Base-by-base conservation (phyloP, 2,329 filamentous ascomycete genomes). In the Xylaria sp. region DNA sequence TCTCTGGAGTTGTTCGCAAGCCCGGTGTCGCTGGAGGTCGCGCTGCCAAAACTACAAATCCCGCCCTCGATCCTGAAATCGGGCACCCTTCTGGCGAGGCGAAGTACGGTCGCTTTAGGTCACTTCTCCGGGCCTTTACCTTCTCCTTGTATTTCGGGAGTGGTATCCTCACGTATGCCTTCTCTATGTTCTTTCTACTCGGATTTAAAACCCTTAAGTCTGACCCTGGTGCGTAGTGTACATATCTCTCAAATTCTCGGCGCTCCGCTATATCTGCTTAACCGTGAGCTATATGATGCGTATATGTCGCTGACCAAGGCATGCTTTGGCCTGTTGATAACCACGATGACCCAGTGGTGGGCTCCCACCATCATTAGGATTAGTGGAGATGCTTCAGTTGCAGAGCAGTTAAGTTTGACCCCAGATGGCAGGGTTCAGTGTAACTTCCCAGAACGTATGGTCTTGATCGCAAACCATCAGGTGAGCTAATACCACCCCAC, bases 251-350 rank as follows among this genome's bases (percentile, higher is more conserved):
- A 97, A 76, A 84, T 94, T 70, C 81, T 97, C 66, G 93, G 93
- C 39, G 81, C 88, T 0, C 93, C 93, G 2, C 80, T 97, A 56
- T 96, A 96, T 77, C 86, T 90, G 69, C 82, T 93, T 75, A 91
- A 93, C 77, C 88, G 88, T 66, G 90, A 93, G 53, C 87, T 92
- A 76, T 97, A 93, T 82, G 92, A 97, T 80, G 87, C 90, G 70
- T 97, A 93, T 81, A 97, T 97, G 88, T 89, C 93, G 46, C 87
- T 93, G 78, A 96, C 93, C 12, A 97, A 97, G 80, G 89, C 93
- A 76, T 92, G 88, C 1, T 97, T 97, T 78, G 92, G 91, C 43
- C 85, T 97, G 18, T 82, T 93, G 52, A 89, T 91, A 70, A 94
- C 91, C 23, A 91, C 90, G 52, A 89, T 95, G 83, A 97, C 93